These are phyloP conservation scores for Trichomonas vaginalis DNA, from an alignment of 208 protist genomes.

Conservation along the genomic window DNA sequence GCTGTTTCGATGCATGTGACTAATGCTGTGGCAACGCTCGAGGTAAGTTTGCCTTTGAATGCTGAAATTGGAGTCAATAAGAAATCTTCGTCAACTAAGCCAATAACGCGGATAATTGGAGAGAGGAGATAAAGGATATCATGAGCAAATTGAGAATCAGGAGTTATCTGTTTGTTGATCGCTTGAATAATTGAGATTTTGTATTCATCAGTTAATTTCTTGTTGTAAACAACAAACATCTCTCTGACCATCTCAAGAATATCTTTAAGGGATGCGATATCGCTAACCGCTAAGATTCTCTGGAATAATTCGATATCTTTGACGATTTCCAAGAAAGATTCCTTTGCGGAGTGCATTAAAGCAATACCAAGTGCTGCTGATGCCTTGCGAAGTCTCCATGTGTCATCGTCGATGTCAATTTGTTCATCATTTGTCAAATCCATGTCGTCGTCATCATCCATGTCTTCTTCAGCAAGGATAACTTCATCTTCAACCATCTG, in stretches of 20 bases:
- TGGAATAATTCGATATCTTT: background rate
- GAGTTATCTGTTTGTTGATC: background rate
- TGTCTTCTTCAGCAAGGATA: background rate
- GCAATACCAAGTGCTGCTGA: background rate
- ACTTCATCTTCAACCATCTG: background rate
- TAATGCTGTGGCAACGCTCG: background rate
- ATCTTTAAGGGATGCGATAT: background rate
- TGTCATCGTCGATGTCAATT: background rate
- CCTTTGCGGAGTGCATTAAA: background rate
- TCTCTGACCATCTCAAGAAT: background rate
- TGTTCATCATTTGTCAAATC: background rate
- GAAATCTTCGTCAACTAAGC: background rate
- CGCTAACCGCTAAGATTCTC: background rate
- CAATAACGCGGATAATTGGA: background rate
- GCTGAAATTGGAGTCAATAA: background rate
- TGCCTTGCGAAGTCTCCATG: background rate
- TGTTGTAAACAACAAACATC: background rate
- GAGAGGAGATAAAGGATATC: background rate
- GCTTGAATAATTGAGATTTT: background rate
- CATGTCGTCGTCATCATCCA: background rate
- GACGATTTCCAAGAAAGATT: background rate
- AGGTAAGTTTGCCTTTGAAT: background rate
- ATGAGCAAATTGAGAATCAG: background rate
- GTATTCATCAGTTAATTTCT: background rate
- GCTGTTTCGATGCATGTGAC: background rate